Evolutionary conservation across 2,329 filamentous ascomycete genomes (phyloP).

Genomic region (Neofusicoccum kwambonambiense): DNA sequence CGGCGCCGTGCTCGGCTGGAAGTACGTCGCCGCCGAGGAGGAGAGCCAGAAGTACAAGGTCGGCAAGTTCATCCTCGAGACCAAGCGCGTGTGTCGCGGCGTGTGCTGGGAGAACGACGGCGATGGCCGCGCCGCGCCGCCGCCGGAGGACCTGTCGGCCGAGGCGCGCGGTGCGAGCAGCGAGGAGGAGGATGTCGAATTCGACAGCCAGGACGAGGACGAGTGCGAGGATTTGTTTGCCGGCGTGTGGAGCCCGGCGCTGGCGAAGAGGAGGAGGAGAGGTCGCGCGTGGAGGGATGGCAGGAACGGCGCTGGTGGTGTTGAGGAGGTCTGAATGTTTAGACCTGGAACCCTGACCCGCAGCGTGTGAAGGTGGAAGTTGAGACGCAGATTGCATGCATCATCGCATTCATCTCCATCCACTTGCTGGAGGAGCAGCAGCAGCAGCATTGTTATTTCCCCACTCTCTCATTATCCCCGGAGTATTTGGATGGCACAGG

Average conservation of each 20-base stretch:
- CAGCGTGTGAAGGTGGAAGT: background rate
- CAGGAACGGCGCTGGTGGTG: background rate
- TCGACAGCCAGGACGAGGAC: constrained; percentile 65
- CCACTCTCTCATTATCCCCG: background rate
- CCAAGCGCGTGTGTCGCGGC: constrained; percentile 52
- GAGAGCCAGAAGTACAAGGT: constrained; percentile 63
- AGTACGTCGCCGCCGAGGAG: constrained; percentile 63
- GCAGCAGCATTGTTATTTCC: background rate
- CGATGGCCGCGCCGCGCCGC: constrained; percentile 6
- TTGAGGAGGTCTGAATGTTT: constrained; percentile 8
- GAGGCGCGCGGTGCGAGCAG: background rate
- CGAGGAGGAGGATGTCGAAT: constrained; percentile 47
- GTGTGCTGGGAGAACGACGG: constrained; percentile 52
- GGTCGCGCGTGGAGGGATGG: constrained; percentile 17
- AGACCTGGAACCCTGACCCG: too few relatives aligned
- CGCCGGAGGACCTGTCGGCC: too few relatives aligned
- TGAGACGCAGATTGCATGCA: background rate
- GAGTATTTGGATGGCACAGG: background rate
- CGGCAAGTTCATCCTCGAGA: constrained; percentile 66
- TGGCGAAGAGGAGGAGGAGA: constrained; percentile 49
- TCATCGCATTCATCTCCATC: background rate
- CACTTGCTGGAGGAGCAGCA: background rate
- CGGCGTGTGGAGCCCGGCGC: constrained; percentile 58
- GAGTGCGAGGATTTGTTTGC: constrained; percentile 66
- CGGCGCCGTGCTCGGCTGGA: constrained; percentile 60